These are phyloP conservation scores for Vaccinium vitisidaea DNA, from an alignment of 148 eudicot genomes.

Conservation along the genomic window DNA sequence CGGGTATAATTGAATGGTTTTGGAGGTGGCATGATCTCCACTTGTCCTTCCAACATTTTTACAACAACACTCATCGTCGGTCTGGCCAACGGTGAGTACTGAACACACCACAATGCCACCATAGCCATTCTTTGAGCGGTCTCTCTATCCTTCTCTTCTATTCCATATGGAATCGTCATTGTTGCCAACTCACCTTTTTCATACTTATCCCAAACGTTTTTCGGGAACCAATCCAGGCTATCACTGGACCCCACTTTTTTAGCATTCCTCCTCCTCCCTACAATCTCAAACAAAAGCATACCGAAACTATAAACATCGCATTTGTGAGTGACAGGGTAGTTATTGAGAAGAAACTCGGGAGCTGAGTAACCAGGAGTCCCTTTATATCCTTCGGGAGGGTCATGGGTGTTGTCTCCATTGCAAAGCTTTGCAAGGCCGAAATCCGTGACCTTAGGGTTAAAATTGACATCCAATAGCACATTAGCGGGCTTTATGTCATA, in stretches of 20 bases:
- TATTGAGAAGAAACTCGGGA: conserved; percentile 5
- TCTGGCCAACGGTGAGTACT: too few relatives aligned
- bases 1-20: too few relatives aligned
- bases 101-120: not conserved
- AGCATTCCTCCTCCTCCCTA: conserved; percentile 16
- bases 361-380: conserved; percentile 6
- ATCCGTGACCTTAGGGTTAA: not conserved
- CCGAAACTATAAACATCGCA: conserved; percentile 19
- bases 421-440: conserved; percentile 16
- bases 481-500: conserved; percentile 16
- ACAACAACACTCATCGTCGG: too few relatives aligned
- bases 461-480: not conserved
- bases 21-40: too few relatives aligned
- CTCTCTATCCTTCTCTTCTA: not conserved
- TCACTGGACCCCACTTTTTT: not conserved
- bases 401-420: conserved; percentile 5
- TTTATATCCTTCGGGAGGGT: not conserved
- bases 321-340: not conserved
- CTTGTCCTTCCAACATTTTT: too few relatives aligned
- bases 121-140: not conserved
- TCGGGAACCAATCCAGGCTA: conserved; percentile 10
- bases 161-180: not conserved
- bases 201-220: not conserved
- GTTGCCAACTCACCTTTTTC: not conserved
- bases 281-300: conserved; percentile 11